phyloP scores from a whole-genome alignment of 768 basidiomycete genomes.

The Auricularia sp. region DNA sequence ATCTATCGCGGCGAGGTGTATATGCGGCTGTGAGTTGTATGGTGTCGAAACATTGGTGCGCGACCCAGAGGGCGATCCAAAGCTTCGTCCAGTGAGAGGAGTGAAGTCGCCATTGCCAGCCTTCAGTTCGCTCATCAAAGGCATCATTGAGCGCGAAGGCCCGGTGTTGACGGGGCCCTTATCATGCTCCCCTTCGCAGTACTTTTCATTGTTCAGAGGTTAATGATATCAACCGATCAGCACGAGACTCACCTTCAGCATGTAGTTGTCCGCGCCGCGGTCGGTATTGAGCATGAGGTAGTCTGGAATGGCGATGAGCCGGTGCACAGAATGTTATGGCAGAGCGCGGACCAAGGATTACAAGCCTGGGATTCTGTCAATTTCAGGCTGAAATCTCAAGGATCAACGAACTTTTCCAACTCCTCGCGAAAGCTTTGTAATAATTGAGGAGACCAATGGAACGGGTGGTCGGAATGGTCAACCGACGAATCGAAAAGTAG shows the following conservation, averaged over 20 bases:
- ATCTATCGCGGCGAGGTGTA: constrained; percentile 89
- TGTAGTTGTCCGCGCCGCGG: constrained; percentile 80
- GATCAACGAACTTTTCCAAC: constrained; percentile 62
- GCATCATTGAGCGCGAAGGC: constrained; percentile 65
- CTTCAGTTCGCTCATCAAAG: constrained; percentile 58
- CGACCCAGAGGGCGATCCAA: background rate
- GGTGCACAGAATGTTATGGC: background rate
- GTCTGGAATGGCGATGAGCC: background rate
- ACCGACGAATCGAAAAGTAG: constrained; percentile 59
- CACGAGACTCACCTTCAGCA: constrained; percentile 35
- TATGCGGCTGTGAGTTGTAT: constrained; percentile 61
- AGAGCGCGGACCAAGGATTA: constrained; percentile 55
- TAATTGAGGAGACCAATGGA: constrained; percentile 72
- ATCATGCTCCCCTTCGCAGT: constrained; percentile 72
- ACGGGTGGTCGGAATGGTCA: constrained; percentile 37
- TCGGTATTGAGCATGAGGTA: constrained; percentile 87
- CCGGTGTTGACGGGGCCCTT: constrained; percentile 71
- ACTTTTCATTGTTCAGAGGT: constrained; percentile 32
- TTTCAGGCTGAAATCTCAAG: background rate
- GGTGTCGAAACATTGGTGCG: constrained; percentile 12
- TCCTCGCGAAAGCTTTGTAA: constrained; percentile 81
- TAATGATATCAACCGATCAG: too few species aligned
- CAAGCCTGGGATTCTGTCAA: constrained; percentile 42
- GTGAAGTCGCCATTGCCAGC: constrained; percentile 19
- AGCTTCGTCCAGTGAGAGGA: background rate